phyloP scores from a whole-genome alignment of 495 filamentous ascomycete species.

The Hypoxylon trugodes region DNA sequence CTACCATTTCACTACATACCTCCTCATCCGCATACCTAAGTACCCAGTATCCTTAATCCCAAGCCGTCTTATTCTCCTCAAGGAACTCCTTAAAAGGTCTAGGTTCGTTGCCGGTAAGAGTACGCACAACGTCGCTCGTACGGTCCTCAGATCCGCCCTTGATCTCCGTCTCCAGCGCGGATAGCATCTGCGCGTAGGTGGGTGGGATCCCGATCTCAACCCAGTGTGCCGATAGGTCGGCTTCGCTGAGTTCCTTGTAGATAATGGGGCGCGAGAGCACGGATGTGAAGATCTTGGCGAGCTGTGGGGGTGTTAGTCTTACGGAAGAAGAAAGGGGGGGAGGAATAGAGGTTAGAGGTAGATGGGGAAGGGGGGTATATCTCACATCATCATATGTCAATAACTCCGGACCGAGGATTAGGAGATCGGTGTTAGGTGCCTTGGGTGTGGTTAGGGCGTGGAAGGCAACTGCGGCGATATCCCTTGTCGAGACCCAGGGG shows the following conservation, averaged over 20 bases:
- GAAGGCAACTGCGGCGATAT: slow-evolving; percentile 59
- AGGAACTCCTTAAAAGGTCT: slow-evolving; percentile 47
- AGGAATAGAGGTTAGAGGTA: not conserved
- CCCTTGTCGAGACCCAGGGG: slow-evolving; percentile 56
- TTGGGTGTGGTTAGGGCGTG: slow-evolving; percentile 49
- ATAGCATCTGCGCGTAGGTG: slow-evolving; percentile 47
- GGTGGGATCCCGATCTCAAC: slow-evolving; percentile 43
- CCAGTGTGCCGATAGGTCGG: slow-evolving; percentile 40
- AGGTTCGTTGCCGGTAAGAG: slow-evolving; percentile 48
- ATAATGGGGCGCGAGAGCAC: slow-evolving; percentile 51
- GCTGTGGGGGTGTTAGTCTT: slow-evolving; percentile 40
- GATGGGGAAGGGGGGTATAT: not conserved
- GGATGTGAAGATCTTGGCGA: slow-evolving; percentile 52
- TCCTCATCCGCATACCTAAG: not conserved
- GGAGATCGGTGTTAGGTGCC: slow-evolving; percentile 54
- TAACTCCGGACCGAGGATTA: slow-evolving; percentile 57
- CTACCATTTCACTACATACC: not conserved
- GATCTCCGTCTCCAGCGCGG: slow-evolving; percentile 47
- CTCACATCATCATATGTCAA: slow-evolving; percentile 57
- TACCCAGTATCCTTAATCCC: slow-evolving; percentile 16
- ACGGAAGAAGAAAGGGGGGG: not conserved
- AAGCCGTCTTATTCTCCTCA: slow-evolving; percentile 44
- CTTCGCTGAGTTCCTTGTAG: slow-evolving; percentile 52
- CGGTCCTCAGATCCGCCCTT: slow-evolving; percentile 51
- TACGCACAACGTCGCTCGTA: slow-evolving; percentile 49